Evolutionary conservation across 441 rosid genomes (phyloP), one percentile per base, ranked within the genome.

Genomic region (Gossypium laxum): DNA sequence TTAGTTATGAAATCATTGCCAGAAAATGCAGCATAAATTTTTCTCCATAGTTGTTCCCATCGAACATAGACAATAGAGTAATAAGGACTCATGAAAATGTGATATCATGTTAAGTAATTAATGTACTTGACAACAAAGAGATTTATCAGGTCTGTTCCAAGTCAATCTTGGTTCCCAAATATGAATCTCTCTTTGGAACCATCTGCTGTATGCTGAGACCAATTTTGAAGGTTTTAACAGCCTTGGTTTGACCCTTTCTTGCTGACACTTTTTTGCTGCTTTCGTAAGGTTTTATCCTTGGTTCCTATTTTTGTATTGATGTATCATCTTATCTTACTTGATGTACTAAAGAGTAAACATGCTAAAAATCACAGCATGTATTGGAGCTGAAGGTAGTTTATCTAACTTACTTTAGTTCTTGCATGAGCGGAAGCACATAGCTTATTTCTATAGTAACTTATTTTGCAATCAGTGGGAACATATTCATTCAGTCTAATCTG

Each of bases 361-460:
- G 43, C 15, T 24, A 22, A 24, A 24, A 14, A 26, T 24, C n/a
- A 66, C 54, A 14, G 24, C 28, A 24, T 28, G 17, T 28, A 67
- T 10, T 28, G 71, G 22, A 17, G 24, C 52, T 50, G 26, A 14
- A 50, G 71, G 52, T 24, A 24, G 5, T 26, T 24, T 48, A 18
- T 24, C 69, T 17, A 61, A 61, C 48, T 66, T 66, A n/a, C 57
- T 66, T 43, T 48, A 48, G n/a, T 66, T 66, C 43, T 66, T 47
- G 57, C 57, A 47, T 66, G 56, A 24, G 24, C 2, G 18, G 58
- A 48, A 50, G 15, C 32, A 15, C 45, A 15, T 14, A 14, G 70
- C 43, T 50, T 26, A 67, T 15, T 67, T 50, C 24, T 28, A 15
- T 24, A 2, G 28, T 26, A 51, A 67, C 71, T 30, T 50, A 67